phyloP scores from a whole-genome alignment of 176 grass and related monocot species.

The Hsuehochloa calcarea region DNA sequence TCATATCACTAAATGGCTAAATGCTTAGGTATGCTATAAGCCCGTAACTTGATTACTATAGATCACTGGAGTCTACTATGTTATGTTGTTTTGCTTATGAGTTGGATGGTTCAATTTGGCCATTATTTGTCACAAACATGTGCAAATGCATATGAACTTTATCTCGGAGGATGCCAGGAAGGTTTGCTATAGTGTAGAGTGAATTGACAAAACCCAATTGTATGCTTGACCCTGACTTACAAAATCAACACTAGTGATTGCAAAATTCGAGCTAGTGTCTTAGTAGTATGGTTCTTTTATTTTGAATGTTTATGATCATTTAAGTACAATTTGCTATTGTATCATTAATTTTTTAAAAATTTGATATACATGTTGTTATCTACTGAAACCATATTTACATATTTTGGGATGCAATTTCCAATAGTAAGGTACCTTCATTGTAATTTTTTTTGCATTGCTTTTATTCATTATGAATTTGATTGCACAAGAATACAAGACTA shows the following conservation, averaged over 20 bases:
- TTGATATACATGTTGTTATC: too few relatives aligned
- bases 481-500: too few relatives aligned
- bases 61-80: not conserved
- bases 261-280: not conserved
- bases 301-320: too few relatives aligned
- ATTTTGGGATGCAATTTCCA: too few relatives aligned
- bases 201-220: not conserved
- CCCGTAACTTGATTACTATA: not conserved
- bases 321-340: too few relatives aligned
- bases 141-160: not conserved
- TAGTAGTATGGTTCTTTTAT: too few relatives aligned
- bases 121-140: not conserved
- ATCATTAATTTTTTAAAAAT: too few relatives aligned
- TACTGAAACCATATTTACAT: not conserved
- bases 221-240: not conserved
- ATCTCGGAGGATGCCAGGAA: not conserved
- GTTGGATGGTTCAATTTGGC: not conserved
- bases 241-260: not conserved
- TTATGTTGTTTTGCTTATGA: not conserved
- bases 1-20: not conserved
- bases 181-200: not conserved
- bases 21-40: not conserved
- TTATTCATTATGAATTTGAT: too few relatives aligned
- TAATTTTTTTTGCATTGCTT: too few relatives aligned
- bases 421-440: too few relatives aligned